Evolutionary conservation across 2,329 filamentous ascomycete genomes (phyloP), one percentile per base, ranked within the genome.

Genomic region (Penicillium freii): DNA sequence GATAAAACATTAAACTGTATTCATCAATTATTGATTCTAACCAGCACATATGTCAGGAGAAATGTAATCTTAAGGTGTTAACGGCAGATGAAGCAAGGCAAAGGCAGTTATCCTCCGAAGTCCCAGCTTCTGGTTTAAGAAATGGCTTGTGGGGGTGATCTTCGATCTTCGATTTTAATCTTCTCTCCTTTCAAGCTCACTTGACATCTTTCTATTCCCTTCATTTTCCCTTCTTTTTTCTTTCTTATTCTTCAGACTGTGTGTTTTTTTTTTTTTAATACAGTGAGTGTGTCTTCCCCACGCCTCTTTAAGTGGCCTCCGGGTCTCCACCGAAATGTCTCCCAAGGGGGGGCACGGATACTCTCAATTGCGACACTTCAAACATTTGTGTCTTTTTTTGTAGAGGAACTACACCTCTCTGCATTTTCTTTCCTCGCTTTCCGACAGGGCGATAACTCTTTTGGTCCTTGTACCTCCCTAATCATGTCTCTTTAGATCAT

Each of bases 271-370:
- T 53, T 44, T 54, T 51, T 42, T 47, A 53, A 53, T 44, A 60
- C 51, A 38, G 65, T 66, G 54, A 66, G 62, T 62, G 29, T 34
- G n/a, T 47, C 49, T 69, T 66, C 65, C 68, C 69, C 68, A 69
- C 69, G 64, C 62, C 69, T 70, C 59, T 33, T 33, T 63, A 67
- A 66, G 53, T 58, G 56, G 58, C 64, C 33, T 34, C 15, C 33
- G 13, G 61, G 65, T 66, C 69, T 71, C 69, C 70, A 71, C 69
- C 57, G 44, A 63, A 51, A 61, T 56, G 60, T 62, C 61, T 60
- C 63, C 63, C 61, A 67, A 68, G 63, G 64, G 68, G 34, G 66
- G 64, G 57, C 51, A 65, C 59, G 57, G 58, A 56, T 61, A 36
- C 52, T 56, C 49, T 56, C 51, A 56, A 54, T 57, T 45, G 54